Conservation (phyloP, 2,329 filamentous ascomycete genomes). For the Fusarium sp. region DNA sequence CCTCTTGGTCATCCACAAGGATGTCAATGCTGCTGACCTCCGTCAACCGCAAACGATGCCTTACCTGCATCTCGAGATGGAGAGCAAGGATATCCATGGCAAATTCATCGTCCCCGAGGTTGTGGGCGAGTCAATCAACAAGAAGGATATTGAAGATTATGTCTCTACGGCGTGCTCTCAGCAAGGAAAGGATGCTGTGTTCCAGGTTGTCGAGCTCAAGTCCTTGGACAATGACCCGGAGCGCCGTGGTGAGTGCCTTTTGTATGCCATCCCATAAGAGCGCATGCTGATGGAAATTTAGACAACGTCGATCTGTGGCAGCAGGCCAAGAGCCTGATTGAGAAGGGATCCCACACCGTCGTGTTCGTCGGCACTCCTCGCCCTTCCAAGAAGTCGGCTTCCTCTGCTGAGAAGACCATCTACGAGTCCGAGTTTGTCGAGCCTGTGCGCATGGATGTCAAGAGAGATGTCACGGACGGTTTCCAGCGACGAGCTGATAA, state of each 20-base stretch:
- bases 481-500: slow-evolving; percentile 53
- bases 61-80: slow-evolving; percentile 60
- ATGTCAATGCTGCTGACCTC: slow-evolving; percentile 78
- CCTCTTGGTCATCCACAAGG: slow-evolving; percentile 81
- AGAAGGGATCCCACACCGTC: slow-evolving; percentile 73
- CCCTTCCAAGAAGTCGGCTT: slow-evolving; percentile 10
- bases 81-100: slow-evolving; percentile 50
- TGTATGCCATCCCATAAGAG: neutral
- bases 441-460: slow-evolving; percentile 77
- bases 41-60: slow-evolving; percentile 62
- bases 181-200: slow-evolving; percentile 55
- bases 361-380: slow-evolving; percentile 77
- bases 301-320: slow-evolving; percentile 22
- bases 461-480: slow-evolving; percentile 64
- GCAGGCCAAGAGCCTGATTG: slow-evolving; percentile 24
- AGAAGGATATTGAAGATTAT: slow-evolving; percentile 55
- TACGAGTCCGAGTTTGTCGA: slow-evolving; percentile 77
- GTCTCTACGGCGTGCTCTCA: slow-evolving; percentile 61
- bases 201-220: slow-evolving; percentile 56
- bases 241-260: slow-evolving; percentile 57
- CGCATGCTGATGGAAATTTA: slow-evolving; percentile 16
- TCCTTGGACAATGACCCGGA: slow-evolving; percentile 58
- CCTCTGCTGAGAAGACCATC: slow-evolving; percentile 50
- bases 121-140: slow-evolving; percentile 60
- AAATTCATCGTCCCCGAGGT: slow-evolving; percentile 68